These are phyloP conservation scores for Linnemannia schmuckeri DNA, from an alignment of 192 early-diverging fungal species.

Conservation along the genomic window DNA sequence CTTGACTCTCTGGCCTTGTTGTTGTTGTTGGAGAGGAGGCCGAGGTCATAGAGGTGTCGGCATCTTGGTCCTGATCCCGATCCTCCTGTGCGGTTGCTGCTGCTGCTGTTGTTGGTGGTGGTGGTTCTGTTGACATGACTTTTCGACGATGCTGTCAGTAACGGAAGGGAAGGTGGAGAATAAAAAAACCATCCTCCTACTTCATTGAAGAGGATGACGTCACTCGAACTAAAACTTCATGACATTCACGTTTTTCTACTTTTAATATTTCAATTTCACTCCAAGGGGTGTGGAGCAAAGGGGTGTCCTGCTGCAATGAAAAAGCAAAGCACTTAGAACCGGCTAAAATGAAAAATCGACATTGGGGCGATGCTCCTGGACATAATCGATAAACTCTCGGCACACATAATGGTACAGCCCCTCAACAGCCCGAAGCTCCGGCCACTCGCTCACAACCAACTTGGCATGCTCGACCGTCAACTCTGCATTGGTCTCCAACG, in stretches of 20 bases:
- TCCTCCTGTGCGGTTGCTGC: not conserved
- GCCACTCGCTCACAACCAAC: not conserved
- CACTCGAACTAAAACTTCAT: no score
- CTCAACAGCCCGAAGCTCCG: not conserved
- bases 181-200: no score
- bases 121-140: not conserved
- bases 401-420: not conserved
- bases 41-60: not conserved
- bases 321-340: not conserved
- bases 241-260: no score
- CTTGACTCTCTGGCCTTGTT: slow-evolving; percentile 28
- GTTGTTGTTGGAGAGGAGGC: not conserved
- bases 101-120: not conserved
- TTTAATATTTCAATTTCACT: no score
- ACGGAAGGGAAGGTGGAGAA: not conserved
- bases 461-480: not conserved
- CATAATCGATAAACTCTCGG: not conserved
- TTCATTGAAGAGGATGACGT: no score
- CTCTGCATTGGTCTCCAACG: not conserved
- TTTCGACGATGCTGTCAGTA: not conserved
- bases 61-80: not conserved
- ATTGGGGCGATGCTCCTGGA: not conserved
- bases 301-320: no score
- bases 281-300: no score
- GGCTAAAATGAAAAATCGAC: not conserved